A percentile compares a stretch with the other conserved stretches of the same genome.
Evolutionary conservation across 2,329 filamentous ascomycete genomes (phyloP).

Genomic region (Pyrenophora teres): DNA sequence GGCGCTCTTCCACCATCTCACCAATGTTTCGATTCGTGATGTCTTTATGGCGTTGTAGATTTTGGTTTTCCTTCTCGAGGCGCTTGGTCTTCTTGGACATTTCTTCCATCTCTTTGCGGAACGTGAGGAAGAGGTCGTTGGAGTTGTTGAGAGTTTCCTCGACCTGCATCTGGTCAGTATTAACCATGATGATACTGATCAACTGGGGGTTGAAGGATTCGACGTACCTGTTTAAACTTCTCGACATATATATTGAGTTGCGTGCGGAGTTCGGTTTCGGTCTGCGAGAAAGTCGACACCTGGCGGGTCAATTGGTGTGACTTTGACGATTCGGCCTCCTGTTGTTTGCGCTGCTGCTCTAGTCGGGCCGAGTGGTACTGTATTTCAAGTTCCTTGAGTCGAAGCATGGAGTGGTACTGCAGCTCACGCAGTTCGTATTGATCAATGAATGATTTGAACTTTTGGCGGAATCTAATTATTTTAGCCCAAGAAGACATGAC

Average conservation of each 20-base stretch:
- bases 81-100: slow-evolving; percentile 99
- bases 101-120: slow-evolving; percentile 98
- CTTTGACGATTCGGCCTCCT: slow-evolving; percentile 78
- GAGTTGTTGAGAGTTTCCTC: slow-evolving; percentile 98
- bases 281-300: slow-evolving; percentile 94
- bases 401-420: slow-evolving; percentile 88
- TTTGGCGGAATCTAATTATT: slow-evolving; percentile 62
- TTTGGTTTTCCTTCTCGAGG: slow-evolving; percentile 93
- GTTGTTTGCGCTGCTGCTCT: slow-evolving; percentile 86
- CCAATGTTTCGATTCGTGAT: slow-evolving; percentile 93
- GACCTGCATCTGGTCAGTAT: slow-evolving; percentile 70
- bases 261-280: slow-evolving; percentile 88
- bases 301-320: slow-evolving; percentile 86
- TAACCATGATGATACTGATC: slow-evolving; percentile 45
- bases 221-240: slow-evolving; percentile 95
- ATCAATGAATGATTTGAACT: slow-evolving; percentile 93
- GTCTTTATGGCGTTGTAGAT: slow-evolving; percentile 88
- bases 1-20: slow-evolving; percentile 94
- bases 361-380: slow-evolving; percentile 87
- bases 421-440: slow-evolving; percentile 95
- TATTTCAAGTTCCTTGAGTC: slow-evolving; percentile 93
- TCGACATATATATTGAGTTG: slow-evolving; percentile 99
- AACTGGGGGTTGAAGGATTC: slow-evolving; percentile 19
- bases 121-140: slow-evolving; percentile 95
- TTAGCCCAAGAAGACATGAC: slow-evolving; percentile 12